These are phyloP conservation scores for Dittrichia graveolens DNA, from an alignment of 129 eudicot genomes.

Conservation along the genomic window DNA sequence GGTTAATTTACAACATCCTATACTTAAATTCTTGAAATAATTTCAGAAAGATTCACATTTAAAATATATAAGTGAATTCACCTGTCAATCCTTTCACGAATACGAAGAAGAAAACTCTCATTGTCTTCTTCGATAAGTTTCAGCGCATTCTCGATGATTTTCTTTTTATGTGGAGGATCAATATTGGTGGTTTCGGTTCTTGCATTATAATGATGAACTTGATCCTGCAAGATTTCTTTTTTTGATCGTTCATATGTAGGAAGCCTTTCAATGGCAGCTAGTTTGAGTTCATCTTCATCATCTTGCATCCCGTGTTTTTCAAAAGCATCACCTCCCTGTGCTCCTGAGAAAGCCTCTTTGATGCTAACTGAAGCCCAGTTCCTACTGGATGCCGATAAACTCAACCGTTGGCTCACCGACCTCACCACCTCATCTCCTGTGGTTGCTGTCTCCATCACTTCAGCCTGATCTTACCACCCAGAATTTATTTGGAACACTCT, in stretches of 20 bases:
- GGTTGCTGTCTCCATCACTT: constrained; percentile 40
- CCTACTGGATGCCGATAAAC: constrained; percentile 43
- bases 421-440: constrained; percentile 46
- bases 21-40: not conserved
- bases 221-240: constrained; percentile 52
- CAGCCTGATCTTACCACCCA: constrained; percentile 2
- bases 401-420: constrained; percentile 48
- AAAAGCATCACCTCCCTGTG: constrained; percentile 51
- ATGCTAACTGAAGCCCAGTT: constrained; percentile 65
- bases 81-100: constrained; percentile 72
- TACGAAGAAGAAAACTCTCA: constrained; percentile 63
- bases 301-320: constrained; percentile 43
- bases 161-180: constrained; percentile 53
- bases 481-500: not conserved
- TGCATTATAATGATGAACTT: constrained; percentile 47
- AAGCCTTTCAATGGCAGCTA: constrained; percentile 87
- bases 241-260: constrained; percentile 67
- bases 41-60: not conserved
- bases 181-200: constrained; percentile 39
- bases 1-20: constrained; percentile 10
- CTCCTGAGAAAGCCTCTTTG: constrained; percentile 48
- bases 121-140: constrained; percentile 62
- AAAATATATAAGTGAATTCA: constrained; percentile 25
- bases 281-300: constrained; percentile 64
- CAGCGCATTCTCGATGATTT: constrained; percentile 52